Conservation (phyloP, 352 stramenopile species). For the Ophiocytium majus region DNA sequence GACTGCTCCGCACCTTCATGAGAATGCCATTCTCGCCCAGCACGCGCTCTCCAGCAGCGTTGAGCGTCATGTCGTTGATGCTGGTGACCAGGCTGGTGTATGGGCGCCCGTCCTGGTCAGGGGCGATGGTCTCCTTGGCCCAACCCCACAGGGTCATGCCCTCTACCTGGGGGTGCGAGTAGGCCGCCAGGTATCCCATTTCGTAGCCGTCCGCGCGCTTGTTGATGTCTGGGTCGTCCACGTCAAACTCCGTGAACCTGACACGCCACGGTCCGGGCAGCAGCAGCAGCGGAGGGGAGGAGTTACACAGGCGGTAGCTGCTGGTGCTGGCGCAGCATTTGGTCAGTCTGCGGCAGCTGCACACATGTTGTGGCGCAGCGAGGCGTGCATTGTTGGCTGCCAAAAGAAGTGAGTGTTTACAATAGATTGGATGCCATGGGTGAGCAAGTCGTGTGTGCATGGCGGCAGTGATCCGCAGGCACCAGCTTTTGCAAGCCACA, state of each 20-base stretch:
- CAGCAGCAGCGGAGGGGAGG: too few relatives aligned
- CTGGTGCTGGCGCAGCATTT: too few relatives aligned
- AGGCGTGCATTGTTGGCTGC: too few relatives aligned
- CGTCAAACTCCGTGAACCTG: constrained; percentile 13
- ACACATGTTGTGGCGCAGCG: too few relatives aligned
- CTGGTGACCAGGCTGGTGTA: neutral
- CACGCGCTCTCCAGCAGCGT: constrained; percentile 6
- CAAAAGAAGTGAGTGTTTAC: too few relatives aligned
- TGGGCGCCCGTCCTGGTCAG: constrained; percentile 1
- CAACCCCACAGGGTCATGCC: neutral
- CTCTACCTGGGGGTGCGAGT: neutral
- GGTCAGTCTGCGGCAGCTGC: too few relatives aligned
- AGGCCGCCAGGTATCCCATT: neutral
- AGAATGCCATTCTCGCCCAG: neutral
- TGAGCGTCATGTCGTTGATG: neutral
- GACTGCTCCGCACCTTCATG: neutral
- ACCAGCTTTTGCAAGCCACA: too few relatives aligned
- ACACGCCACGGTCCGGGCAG: too few relatives aligned
- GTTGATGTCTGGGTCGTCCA: constrained; percentile 1
- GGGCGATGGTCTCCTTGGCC: constrained; percentile 9
- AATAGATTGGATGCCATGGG: too few relatives aligned
- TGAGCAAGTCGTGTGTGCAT: too few relatives aligned
- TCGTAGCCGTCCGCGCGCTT: neutral
- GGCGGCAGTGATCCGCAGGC: too few relatives aligned
- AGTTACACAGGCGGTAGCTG: too few relatives aligned